These are phyloP conservation scores for Neophaeococcomyces mojaviensis DNA, from an alignment of 2,329 filamentous ascomycete species.

Conservation along the genomic window DNA sequence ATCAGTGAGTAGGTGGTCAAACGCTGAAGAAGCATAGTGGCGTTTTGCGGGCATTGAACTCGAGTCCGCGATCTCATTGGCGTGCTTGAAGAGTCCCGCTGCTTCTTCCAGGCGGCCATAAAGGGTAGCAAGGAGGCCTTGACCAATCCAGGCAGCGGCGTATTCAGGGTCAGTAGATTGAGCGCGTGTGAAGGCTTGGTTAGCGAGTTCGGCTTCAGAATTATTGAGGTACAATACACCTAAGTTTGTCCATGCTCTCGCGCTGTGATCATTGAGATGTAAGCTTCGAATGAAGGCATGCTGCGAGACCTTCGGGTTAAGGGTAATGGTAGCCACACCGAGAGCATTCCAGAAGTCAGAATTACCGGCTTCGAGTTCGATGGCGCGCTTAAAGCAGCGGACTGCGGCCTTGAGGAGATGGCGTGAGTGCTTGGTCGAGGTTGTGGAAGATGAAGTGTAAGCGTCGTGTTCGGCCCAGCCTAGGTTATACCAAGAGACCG, in stretches of 20 bases:
- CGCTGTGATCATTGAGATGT: constrained; percentile 83
- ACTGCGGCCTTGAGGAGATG: constrained; percentile 75
- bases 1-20: constrained; percentile 67
- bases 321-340: constrained; percentile 77
- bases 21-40: constrained; percentile 72
- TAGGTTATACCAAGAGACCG: constrained; percentile 94
- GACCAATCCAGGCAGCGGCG: constrained; percentile 86
- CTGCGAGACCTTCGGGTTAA: constrained; percentile 82
- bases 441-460: constrained; percentile 42
- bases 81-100: constrained; percentile 79
- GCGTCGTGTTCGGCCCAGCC: constrained; percentile 88
- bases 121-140: constrained; percentile 75
- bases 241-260: constrained; percentile 82
- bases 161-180: constrained; percentile 95
- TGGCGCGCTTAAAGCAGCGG: constrained; percentile 87
- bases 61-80: constrained; percentile 82
- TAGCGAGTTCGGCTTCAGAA: constrained; percentile 76
- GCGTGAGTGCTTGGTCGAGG: constrained; percentile 44
- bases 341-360: constrained; percentile 96
- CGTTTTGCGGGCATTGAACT: constrained; percentile 65
- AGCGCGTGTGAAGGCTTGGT: constrained; percentile 79
- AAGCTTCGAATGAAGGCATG: constrained; percentile 88
- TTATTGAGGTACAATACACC: constrained; percentile 79
- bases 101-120: constrained; percentile 70
- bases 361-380: constrained; percentile 90